These are phyloP conservation scores for Pythium dissimile DNA, from an alignment of 352 stramenopile species.

Conservation along the genomic window DNA sequence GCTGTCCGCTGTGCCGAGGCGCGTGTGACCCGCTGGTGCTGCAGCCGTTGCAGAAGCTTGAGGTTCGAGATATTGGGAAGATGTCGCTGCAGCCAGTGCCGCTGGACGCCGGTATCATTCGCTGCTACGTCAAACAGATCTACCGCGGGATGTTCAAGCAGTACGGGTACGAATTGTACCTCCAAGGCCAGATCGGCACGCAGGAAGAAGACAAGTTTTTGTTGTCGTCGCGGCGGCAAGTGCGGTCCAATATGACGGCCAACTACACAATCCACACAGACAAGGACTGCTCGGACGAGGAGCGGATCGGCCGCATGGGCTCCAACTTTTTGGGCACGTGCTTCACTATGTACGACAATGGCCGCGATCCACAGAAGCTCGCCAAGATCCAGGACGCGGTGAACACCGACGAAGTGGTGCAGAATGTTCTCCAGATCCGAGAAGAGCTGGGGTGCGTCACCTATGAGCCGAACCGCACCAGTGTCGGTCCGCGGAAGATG, in stretches of 20 bases:
- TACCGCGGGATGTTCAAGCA: conserved; percentile 87
- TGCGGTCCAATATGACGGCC: conserved; percentile 87
- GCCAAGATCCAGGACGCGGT: conserved; percentile 85
- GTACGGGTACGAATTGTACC: conserved; percentile 82
- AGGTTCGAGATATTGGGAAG: conserved; percentile 78
- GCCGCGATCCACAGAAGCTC: conserved; percentile 84
- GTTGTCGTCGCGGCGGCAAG: conserved; percentile 66
- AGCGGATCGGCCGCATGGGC: conserved; percentile 84
- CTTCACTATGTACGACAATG: conserved; percentile 87
- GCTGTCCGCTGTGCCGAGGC: conserved; percentile 77
- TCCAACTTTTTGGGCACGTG: conserved; percentile 86
- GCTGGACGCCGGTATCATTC: conserved; percentile 81
- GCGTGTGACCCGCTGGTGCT: conserved; percentile 78
- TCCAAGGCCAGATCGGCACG: conserved; percentile 81
- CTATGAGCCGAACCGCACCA: conserved; percentile 86
- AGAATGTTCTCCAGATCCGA: conserved; percentile 86
- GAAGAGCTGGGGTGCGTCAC: conserved; percentile 83
- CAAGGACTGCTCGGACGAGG: conserved; percentile 65
- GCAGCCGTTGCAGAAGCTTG: conserved; percentile 79
- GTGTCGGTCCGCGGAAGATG: conserved; percentile 84
- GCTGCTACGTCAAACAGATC: conserved; percentile 86
- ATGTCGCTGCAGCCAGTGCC: conserved; percentile 74
- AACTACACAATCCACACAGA: conserved; percentile 87
- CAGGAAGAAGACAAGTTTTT: conserved; percentile 83
- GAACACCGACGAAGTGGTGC: conserved; percentile 58